Conservation (phyloP, 176 grass and related monocot genomes). For the Bonia amplexicaulis region DNA sequence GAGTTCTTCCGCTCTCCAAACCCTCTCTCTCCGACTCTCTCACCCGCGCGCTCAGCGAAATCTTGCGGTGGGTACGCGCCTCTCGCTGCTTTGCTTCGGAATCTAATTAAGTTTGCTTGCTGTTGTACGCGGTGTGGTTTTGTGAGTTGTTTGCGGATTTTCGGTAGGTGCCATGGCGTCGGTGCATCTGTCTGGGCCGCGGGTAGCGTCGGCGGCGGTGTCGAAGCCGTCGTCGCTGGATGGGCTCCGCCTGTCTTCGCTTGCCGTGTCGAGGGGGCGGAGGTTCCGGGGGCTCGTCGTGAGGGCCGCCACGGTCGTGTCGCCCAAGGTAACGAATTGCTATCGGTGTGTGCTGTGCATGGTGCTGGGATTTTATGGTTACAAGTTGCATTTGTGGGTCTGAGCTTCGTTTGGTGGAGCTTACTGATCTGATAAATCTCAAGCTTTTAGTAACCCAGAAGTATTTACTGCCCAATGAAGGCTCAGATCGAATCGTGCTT, state of each 20-base stretch:
- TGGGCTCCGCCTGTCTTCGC: slow-evolving; percentile 25
- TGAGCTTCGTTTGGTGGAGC: background rate
- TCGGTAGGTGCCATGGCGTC: slow-evolving; percentile 40
- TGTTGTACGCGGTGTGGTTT: background rate
- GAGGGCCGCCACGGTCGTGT: slow-evolving; percentile 58
- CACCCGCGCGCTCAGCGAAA: background rate
- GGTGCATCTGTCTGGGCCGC: slow-evolving; percentile 33
- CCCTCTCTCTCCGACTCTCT: too few species aligned
- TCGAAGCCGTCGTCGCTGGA: slow-evolving; percentile 26
- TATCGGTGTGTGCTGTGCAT: background rate
- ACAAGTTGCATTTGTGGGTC: background rate
- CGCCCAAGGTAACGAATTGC: slow-evolving; percentile 52
- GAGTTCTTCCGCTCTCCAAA: background rate
- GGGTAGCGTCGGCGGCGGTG: background rate
- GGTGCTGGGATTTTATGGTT: background rate
- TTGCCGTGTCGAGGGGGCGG: slow-evolving; percentile 23
- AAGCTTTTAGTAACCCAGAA: background rate
- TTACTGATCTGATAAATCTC: background rate
- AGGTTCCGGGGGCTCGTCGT: slow-evolving; percentile 43
- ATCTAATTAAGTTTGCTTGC: background rate
- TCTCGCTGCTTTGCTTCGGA: background rate
- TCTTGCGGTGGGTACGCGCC: background rate
- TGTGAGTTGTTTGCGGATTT: background rate
- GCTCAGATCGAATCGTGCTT: background rate
- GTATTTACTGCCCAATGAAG: background rate